phyloP scores from a whole-genome alignment of 2,329 filamentous ascomycete species.

The Raffaelea ambrosiae region DNA sequence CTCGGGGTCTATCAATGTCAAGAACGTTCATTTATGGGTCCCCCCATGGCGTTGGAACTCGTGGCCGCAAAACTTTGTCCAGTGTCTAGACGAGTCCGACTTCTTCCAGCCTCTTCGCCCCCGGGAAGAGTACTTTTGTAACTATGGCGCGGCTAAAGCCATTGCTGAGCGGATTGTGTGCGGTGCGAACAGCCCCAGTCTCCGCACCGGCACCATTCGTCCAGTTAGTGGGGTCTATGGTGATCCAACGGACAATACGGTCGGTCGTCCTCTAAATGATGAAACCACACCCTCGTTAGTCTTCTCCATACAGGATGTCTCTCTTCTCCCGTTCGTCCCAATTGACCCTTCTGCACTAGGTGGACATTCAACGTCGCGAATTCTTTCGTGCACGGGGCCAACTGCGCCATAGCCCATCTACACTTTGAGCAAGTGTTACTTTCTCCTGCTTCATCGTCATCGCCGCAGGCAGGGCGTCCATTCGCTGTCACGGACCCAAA shows the following conservation, averaged over 20 bases:
- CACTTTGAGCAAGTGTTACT: slow-evolving; percentile 30
- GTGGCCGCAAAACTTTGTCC: slow-evolving; percentile 28
- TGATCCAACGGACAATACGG: slow-evolving; percentile 36
- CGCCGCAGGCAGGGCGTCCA: slow-evolving; percentile 26
- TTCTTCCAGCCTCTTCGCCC: slow-evolving; percentile 25
- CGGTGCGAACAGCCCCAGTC: slow-evolving; percentile 19
- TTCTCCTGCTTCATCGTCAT: slow-evolving; percentile 13
- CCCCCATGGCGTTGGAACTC: slow-evolving; percentile 25
- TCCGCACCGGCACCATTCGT: slow-evolving; percentile 43
- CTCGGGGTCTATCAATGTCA: slow-evolving; percentile 33
- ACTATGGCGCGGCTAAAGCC: slow-evolving; percentile 39
- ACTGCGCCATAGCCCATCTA: slow-evolving; percentile 32
- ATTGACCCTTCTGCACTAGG: too few species aligned
- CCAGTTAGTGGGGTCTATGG: slow-evolving; percentile 46
- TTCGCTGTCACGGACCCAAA: slow-evolving; percentile 34
- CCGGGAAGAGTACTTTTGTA: slow-evolving; percentile 31
- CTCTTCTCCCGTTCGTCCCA: neutral
- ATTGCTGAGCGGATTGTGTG: slow-evolving; percentile 36
- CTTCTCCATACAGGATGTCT: too few species aligned
- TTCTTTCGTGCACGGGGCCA: slow-evolving; percentile 31
- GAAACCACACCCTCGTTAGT: slow-evolving; percentile 33
- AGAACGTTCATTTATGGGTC: slow-evolving; percentile 26
- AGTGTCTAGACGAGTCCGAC: slow-evolving; percentile 32
- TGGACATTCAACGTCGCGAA: slow-evolving; percentile 30
- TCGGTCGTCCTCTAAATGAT: slow-evolving; percentile 30